phyloP scores from a whole-genome alignment of 108 stramenopile genomes.

The Nitzschia putrida region DNA sequence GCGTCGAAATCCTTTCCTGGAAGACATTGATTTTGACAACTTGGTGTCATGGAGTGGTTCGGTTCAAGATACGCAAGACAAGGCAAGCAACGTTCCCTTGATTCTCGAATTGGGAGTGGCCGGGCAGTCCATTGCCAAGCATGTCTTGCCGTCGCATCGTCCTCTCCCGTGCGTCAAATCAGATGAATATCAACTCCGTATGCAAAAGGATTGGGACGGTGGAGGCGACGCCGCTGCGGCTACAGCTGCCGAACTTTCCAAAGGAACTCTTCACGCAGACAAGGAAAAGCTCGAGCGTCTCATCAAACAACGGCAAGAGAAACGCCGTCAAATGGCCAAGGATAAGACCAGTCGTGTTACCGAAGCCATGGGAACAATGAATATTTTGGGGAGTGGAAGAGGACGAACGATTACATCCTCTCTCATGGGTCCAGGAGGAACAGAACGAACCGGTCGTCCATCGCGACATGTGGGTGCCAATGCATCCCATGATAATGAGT shows the following conservation, averaged over 20 bases:
- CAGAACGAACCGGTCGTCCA: slow-evolving; percentile 84
- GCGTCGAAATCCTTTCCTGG: slow-evolving; percentile 77
- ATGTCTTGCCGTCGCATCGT: slow-evolving; percentile 64
- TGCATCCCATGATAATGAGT: slow-evolving; percentile 71
- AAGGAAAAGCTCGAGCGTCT: slow-evolving; percentile 64
- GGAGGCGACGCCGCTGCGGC: slow-evolving; percentile 38
- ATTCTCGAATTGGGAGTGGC: slow-evolving; percentile 79
- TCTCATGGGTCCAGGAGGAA: slow-evolving; percentile 89
- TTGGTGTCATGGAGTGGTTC: slow-evolving; percentile 68
- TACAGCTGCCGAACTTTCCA: slow-evolving; percentile 56
- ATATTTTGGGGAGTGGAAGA: slow-evolving; percentile 61
- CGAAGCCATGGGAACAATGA: slow-evolving; percentile 75
- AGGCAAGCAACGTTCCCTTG: slow-evolving; percentile 54
- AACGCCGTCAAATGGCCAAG: slow-evolving; percentile 81
- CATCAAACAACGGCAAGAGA: slow-evolving; percentile 72
- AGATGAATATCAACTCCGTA: slow-evolving; percentile 62
- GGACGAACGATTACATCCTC: slow-evolving; percentile 84
- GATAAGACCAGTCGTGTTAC: slow-evolving; percentile 86
- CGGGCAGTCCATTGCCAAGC: slow-evolving; percentile 72
- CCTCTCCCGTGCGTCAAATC: slow-evolving; percentile 66
- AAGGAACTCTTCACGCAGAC: slow-evolving; percentile 50
- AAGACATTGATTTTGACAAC: slow-evolving; percentile 65
- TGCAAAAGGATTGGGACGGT: slow-evolving; percentile 53
- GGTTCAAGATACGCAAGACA: slow-evolving; percentile 47
- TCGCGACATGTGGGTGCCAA: slow-evolving; percentile 55